Percentiles rank a stretch among this genome's conserved stretches.
Evolutionary conservation across 306 rosid genomes (phyloP).

Genomic region (Canavalia ensiformis): DNA sequence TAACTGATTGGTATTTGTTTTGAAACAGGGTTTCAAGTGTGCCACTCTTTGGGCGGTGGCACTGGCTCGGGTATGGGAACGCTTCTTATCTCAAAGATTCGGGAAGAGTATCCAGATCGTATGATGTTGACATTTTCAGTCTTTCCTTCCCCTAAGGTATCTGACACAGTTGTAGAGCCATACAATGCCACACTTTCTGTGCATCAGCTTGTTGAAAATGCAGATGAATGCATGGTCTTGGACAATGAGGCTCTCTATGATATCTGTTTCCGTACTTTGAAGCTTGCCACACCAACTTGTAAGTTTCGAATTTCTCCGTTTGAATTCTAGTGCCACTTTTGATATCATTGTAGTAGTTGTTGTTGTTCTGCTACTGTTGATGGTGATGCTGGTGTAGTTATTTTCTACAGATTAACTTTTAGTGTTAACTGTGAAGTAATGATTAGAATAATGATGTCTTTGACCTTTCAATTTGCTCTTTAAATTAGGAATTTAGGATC

Average conservation of each 20-base stretch:
- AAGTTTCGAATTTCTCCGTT: slow-evolving; percentile 38
- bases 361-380: slow-evolving; percentile 1
- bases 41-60: slow-evolving; percentile 77
- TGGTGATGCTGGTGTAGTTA: slow-evolving; percentile 6
- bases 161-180: slow-evolving; percentile 93
- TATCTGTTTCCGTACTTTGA: slow-evolving; percentile 88
- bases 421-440: neutral
- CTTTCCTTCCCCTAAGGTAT: slow-evolving; percentile 91
- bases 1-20: neutral
- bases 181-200: slow-evolving; percentile 91
- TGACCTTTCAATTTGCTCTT: slow-evolving; percentile 22
- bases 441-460: neutral
- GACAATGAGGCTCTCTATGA: slow-evolving; percentile 92
- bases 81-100: slow-evolving; percentile 69
- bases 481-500: neutral
- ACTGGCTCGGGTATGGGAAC: slow-evolving; percentile 84
- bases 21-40: slow-evolving; percentile 68
- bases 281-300: slow-evolving; percentile 85
- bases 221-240: slow-evolving; percentile 91
- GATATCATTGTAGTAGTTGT: neutral
- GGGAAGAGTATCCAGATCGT: slow-evolving; percentile 75
- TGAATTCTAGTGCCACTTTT: slow-evolving; percentile 26
- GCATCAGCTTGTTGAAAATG: slow-evolving; percentile 91
- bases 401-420: slow-evolving; percentile 2
- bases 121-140: slow-evolving; percentile 80